Percentiles rank a stretch among this genome's conserved stretches.
These are phyloP conservation scores for Aspergillus ruber DNA, from an alignment of 2,329 filamentous ascomycete genomes.

Conservation along the genomic window DNA sequence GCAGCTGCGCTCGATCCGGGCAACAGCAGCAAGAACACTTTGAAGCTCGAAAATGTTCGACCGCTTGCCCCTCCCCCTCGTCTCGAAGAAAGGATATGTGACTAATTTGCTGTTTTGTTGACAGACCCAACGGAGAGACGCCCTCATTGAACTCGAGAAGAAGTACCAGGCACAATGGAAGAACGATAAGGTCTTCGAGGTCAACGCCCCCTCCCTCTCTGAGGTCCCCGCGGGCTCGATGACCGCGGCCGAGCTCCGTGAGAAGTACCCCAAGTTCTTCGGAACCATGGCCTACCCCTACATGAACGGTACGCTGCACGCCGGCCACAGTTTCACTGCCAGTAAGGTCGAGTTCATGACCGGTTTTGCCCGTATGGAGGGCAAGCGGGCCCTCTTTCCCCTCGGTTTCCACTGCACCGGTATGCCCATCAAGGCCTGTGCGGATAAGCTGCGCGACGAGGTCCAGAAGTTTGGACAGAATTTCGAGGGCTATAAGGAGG, in stretches of 20 bases:
- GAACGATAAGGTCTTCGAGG: slow-evolving; percentile 70
- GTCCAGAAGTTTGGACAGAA: slow-evolving; percentile 81
- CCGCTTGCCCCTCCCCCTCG: slow-evolving; percentile 21
- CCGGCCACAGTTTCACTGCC: slow-evolving; percentile 85
- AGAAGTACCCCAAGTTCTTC: slow-evolving; percentile 85
- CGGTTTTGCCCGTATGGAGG: slow-evolving; percentile 83
- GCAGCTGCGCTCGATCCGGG: slow-evolving; percentile 50
- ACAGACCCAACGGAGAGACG: slow-evolving; percentile 26
- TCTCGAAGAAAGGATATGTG: slow-evolving; percentile 5
- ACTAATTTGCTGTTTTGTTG: slow-evolving; percentile 10
- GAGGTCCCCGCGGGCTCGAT: slow-evolving; percentile 73
- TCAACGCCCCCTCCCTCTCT: slow-evolving; percentile 70
- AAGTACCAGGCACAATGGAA: slow-evolving; percentile 87
- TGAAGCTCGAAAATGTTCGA: slow-evolving; percentile 56
- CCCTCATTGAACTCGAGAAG: slow-evolving; percentile 57
- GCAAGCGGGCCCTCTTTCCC: slow-evolving; percentile 79
- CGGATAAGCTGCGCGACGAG: slow-evolving; percentile 89
- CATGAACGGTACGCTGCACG: slow-evolving; percentile 84
- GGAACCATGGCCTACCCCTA: slow-evolving; percentile 72
- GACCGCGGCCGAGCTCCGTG: slow-evolving; percentile 65
- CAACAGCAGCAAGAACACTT: slow-evolving; percentile 53
- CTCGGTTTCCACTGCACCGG: slow-evolving; percentile 95
- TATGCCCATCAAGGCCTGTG: slow-evolving; percentile 96
- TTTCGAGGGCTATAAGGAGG: slow-evolving; percentile 70
- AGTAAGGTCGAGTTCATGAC: slow-evolving; percentile 89